A percentile compares a stretch with the other conserved stretches of the same genome.
These are phyloP conservation scores for Calocybe gangraenosa DNA, from an alignment of 768 basidiomycete species.

Conservation along the genomic window DNA sequence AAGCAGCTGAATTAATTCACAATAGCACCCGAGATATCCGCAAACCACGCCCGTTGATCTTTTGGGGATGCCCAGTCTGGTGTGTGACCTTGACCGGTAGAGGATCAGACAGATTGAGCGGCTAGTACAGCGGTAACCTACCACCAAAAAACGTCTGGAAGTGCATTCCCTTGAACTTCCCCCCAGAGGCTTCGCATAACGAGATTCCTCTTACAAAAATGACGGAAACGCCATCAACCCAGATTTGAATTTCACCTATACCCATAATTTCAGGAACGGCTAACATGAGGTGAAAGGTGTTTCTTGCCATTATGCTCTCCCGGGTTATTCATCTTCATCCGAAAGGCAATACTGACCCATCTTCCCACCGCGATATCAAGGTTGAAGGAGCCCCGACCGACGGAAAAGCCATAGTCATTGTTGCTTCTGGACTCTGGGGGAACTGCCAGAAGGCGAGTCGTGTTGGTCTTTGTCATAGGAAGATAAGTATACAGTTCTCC, in stretches of 20 bases:
- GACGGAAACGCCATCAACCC: conserved; percentile 56
- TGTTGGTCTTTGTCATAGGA: conserved; percentile 46
- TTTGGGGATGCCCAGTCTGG: conserved; percentile 58
- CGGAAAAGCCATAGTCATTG: conserved; percentile 58
- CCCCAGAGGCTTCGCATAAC: conserved; percentile 37
- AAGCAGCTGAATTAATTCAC: conserved; percentile 10
- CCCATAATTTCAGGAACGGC: too few relatives aligned
- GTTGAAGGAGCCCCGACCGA: conserved; percentile 61
- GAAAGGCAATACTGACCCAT: conserved; percentile 63
- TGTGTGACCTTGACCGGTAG: conserved; percentile 32
- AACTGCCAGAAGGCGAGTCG: conserved; percentile 34
- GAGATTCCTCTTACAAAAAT: conserved; percentile 46
- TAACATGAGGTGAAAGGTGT: too few relatives aligned
- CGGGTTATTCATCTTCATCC: conserved; percentile 65
- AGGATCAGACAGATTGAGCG: background rate
- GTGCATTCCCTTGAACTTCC: conserved; percentile 63
- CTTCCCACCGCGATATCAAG: conserved; percentile 45
- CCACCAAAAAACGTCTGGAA: conserved; percentile 81
- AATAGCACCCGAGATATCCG: conserved; percentile 44
- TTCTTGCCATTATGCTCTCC: conserved; percentile 55
- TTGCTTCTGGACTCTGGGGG: conserved; percentile 49
- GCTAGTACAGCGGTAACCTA: conserved; percentile 21
- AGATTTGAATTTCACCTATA: conserved; percentile 70
- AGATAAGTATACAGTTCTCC: conserved; percentile 73
- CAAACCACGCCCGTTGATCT: conserved; percentile 52